A percentile compares a stretch with the other conserved stretches of the same genome.
These are phyloP conservation scores for Ganoderma lingzhi DNA, from an alignment of 1,284 basidiomycete genomes.

Conservation along the genomic window DNA sequence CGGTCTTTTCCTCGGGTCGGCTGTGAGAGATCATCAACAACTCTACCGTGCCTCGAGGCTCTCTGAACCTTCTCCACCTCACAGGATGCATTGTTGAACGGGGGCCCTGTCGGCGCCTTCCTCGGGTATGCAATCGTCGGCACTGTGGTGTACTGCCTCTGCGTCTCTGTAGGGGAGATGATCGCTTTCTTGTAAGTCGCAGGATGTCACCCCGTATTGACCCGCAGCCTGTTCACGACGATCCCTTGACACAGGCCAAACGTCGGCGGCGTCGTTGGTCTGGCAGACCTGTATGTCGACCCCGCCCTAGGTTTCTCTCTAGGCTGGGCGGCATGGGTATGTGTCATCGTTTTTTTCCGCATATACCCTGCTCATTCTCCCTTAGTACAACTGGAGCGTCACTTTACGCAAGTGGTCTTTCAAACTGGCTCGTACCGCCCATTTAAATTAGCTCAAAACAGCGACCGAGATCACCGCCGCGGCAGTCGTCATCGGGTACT, in stretches of 20 bases:
- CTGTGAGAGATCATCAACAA: slow-evolving; percentile 25
- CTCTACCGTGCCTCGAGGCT: background rate
- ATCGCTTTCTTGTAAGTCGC: slow-evolving; percentile 41
- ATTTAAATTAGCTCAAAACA: slow-evolving; percentile 6
- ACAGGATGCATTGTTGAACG: slow-evolving; percentile 63
- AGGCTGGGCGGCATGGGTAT: slow-evolving; percentile 43
- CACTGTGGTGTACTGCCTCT: slow-evolving; percentile 49
- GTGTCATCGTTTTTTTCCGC: background rate
- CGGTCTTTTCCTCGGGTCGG: slow-evolving; percentile 53
- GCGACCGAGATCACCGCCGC: slow-evolving; percentile 42
- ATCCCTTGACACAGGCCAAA: slow-evolving; percentile 60
- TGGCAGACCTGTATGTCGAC: slow-evolving; percentile 55
- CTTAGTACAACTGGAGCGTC: slow-evolving; percentile 43
- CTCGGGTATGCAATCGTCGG: slow-evolving; percentile 70
- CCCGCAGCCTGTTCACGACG: background rate
- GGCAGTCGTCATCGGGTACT: slow-evolving; percentile 36
- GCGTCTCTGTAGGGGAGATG: slow-evolving; percentile 44
- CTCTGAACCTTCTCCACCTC: slow-evolving; percentile 36
- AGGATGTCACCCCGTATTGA: too few species aligned
- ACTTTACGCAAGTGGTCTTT: slow-evolving; percentile 36
- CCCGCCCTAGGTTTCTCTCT: slow-evolving; percentile 41
- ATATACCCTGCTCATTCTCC: background rate
- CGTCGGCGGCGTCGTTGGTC: slow-evolving; percentile 84
- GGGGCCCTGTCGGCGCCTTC: slow-evolving; percentile 70
- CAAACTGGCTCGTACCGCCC: too few species aligned